These are phyloP conservation scores for Starmerella cellae DNA, from an alignment of 805 yeast species.

Conservation along the genomic window DNA sequence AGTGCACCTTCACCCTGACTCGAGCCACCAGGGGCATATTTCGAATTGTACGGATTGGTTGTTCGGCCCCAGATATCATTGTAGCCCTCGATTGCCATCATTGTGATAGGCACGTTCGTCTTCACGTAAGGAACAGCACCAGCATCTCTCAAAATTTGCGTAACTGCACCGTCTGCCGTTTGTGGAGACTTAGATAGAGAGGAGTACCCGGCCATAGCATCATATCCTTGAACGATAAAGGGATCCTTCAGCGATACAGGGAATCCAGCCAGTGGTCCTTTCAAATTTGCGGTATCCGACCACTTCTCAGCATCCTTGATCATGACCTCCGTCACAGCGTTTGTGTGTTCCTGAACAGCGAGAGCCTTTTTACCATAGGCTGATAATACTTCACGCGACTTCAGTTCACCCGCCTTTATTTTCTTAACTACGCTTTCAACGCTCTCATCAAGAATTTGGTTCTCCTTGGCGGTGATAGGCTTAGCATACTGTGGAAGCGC, in stretches of 20 bases:
- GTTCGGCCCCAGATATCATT: slow-evolving; percentile 43
- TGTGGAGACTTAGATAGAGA: slow-evolving; percentile 32
- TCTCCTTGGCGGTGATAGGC: slow-evolving; percentile 28
- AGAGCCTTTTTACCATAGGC: slow-evolving; percentile 57
- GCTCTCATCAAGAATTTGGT: slow-evolving; percentile 30
- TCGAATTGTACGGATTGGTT: slow-evolving; percentile 37
- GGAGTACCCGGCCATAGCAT: slow-evolving; percentile 41
- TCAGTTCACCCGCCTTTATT: slow-evolving; percentile 36
- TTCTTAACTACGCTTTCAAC: slow-evolving; percentile 33
- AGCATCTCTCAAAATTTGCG: slow-evolving; percentile 34
- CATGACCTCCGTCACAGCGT: slow-evolving; percentile 48
- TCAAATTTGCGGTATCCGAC: slow-evolving; percentile 33
- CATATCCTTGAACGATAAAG: slow-evolving; percentile 36
- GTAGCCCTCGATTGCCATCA: slow-evolving; percentile 44
- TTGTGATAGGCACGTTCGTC: slow-evolving; percentile 43
- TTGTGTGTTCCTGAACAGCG: slow-evolving; percentile 44
- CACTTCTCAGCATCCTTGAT: slow-evolving; percentile 56
- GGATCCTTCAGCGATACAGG: slow-evolving; percentile 55
- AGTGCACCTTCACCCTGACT: slow-evolving; percentile 42
- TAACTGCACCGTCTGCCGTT: slow-evolving; percentile 31
- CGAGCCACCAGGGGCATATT: slow-evolving; percentile 41
- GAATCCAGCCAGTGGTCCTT: slow-evolving; percentile 50
- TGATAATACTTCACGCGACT: slow-evolving; percentile 40
- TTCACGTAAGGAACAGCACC: slow-evolving; percentile 46
- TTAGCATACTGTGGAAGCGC: slow-evolving; percentile 30